Evolutionary conservation across 345 rosid species (phyloP), one percentile per base, ranked within the genome.

Genomic region (Litchi chinensis): DNA sequence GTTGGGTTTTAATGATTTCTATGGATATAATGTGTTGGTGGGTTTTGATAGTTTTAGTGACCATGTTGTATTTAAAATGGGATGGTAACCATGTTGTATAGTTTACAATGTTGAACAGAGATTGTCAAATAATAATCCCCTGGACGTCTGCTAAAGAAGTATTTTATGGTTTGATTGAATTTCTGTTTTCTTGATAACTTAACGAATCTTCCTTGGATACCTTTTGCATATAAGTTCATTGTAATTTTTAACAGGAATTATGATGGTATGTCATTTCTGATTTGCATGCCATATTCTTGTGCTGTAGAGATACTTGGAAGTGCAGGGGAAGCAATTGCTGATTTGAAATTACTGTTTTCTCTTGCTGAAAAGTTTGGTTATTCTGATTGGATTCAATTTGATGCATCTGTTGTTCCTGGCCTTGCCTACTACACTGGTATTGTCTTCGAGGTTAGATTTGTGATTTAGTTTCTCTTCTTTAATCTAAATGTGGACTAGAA

Each of bases 341-440:
- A 95, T 78, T 87, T 95, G 79, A 95, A 90, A 84, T 88, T 84
- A 73, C 84, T 95, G 40, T 95, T 93, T 83, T 89, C 87, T 24
- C 95, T 95, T 71, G 97, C 93, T 80, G 99, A 95, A 84, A 91
- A 86, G 80, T 93, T 89, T 83, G 99, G 98, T 70, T 93, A 88
- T 79, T 88, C 94, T 8, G 94, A 93, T 66, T 95, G 99, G 98
- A 91, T 95, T 82, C 96, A 92, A 81, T 93, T 95, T 89, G 99
- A 95, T 82, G 98, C 97, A 75, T 95, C 99, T 40, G 84, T 93
- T 79, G 99, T 95, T 40, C 97, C 98, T 46, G 99, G 99, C 79
- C 97, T 93, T 75, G 95, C 99, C 75, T 95, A 95, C 89, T 93
- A 95, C 88, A 95, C 99, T 59, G 97, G 98, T 70, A 89, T 95